Base-by-base conservation (phyloP, 768 basidiomycete species). In the Rhizopogon salebrosus region DNA sequence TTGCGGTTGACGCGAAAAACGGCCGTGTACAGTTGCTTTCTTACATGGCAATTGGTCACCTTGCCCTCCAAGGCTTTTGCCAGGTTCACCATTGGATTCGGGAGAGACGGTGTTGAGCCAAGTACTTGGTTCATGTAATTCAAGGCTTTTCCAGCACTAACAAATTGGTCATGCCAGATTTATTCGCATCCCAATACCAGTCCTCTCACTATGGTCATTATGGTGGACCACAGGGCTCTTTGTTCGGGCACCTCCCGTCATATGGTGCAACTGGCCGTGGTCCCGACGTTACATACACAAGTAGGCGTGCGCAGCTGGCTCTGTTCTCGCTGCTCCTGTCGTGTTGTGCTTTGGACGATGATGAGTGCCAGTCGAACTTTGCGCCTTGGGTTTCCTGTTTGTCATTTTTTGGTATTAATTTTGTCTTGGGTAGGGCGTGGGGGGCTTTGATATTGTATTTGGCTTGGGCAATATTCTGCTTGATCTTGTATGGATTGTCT, bases 181-280 rank as follows among this genome's bases (percentile, higher is more conserved):
- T 53, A 13, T 48, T 54, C 20, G 55, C 55, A 27, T 49, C 55
- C 1, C 37, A 24, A 13, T 54, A 56, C 31, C 55, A 56, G 35
- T 54, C 53, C 29, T 23, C 23, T 24, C 9, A 35, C 9, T 54
- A 56, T n/a, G 54, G 53, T 6, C 53, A 39, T 10, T 54, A 54
- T 16, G 42, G 54, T 16, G 42, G 54, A 3, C 55, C 42, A 23
- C 53, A 11, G 20, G 42, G 41, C 41, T 56, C 55, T 9, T 11
- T n/a, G 27, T 56, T 56, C 16, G 26, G 45, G 6, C 36, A 40
- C 7, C 23, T 54, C 3, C 55, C 54, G 48, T 54, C 55, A 10
- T 54, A 54, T 18, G 55, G 55, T 9, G 46, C 55, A 4, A 23
- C 26, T 26, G 29, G 45, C 2, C 18, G 22, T 34, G 8, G 3